Evolutionary conservation across 2,329 filamentous ascomycete genomes (phyloP).

Genomic region (Dactylonectria estremocensis): DNA sequence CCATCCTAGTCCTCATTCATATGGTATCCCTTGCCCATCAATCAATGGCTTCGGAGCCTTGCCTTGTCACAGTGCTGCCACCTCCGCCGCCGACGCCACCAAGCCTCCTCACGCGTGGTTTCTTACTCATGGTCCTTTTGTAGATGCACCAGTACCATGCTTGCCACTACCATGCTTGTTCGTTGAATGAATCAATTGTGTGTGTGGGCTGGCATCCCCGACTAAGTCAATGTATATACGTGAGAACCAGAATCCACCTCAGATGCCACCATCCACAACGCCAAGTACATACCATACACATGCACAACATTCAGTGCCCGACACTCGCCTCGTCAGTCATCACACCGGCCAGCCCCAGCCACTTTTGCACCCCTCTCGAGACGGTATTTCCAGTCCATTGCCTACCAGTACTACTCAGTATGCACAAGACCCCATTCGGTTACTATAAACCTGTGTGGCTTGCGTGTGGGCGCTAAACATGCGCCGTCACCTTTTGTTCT

Average conservation of each 20-base stretch:
- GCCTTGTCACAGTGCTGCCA: background rate
- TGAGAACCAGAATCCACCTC: background rate
- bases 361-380: background rate
- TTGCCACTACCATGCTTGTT: too few relatives aligned
- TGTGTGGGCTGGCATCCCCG: background rate
- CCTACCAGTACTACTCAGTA: background rate
- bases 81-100: too few relatives aligned
- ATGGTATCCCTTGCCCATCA: background rate
- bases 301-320: conserved; percentile 1
- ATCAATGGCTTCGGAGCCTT: background rate
- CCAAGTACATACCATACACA: background rate
- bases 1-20: background rate
- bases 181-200: background rate
- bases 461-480: conserved; percentile 3
- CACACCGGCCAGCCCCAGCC: conserved; percentile 1
- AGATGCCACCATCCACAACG: background rate
- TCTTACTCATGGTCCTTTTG: background rate
- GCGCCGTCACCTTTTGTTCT: background rate
- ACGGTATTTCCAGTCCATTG: background rate
- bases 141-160: background rate
- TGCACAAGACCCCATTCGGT: background rate
- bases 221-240: background rate
- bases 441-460: conserved; percentile 16
- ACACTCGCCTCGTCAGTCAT: background rate
- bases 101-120: background rate